phyloP scores from a whole-genome alignment of 2,329 filamentous ascomycete species.

The Gnomoniopsis sp. region DNA sequence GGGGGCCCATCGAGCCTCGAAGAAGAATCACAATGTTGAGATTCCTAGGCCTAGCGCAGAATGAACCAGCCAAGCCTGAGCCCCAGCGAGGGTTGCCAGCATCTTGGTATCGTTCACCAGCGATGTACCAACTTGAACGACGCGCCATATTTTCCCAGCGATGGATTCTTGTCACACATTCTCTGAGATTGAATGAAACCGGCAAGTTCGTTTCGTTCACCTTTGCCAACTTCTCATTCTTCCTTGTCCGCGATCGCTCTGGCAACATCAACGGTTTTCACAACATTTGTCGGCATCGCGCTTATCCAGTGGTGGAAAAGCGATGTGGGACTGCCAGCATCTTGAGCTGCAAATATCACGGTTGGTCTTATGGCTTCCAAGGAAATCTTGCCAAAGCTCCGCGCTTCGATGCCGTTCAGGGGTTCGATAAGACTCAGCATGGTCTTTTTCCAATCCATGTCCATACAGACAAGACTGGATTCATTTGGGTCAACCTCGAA shows the following conservation, averaged over 20 bases:
- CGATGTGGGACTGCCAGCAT: slow-evolving; percentile 33
- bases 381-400: slow-evolving; percentile 41
- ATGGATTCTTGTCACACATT: slow-evolving; percentile 36
- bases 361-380: slow-evolving; percentile 41
- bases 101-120: slow-evolving; percentile 40
- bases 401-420: slow-evolving; percentile 34
- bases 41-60: slow-evolving; percentile 5
- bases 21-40: slow-evolving; percentile 10
- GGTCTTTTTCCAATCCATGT: slow-evolving; percentile 44
- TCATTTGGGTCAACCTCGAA: slow-evolving; percentile 51
- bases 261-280: slow-evolving; percentile 37
- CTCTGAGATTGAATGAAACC: slow-evolving; percentile 28
- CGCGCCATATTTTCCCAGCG: slow-evolving; percentile 39
- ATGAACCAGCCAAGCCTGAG: slow-evolving; percentile 7
- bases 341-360: slow-evolving; percentile 42
- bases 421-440: slow-evolving; percentile 38
- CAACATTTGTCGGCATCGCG: slow-evolving; percentile 42
- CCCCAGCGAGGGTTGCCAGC: slow-evolving; percentile 35
- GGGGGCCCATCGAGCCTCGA: neutral
- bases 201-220: slow-evolving; percentile 34
- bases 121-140: slow-evolving; percentile 42
- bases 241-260: slow-evolving; percentile 32
- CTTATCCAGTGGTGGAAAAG: slow-evolving; percentile 37
- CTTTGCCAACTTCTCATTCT: slow-evolving; percentile 35
- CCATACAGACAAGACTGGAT: slow-evolving; percentile 41